phyloP scores from a whole-genome alignment of 768 basidiomycete genomes.

The Phaeotremella skinneri region DNA sequence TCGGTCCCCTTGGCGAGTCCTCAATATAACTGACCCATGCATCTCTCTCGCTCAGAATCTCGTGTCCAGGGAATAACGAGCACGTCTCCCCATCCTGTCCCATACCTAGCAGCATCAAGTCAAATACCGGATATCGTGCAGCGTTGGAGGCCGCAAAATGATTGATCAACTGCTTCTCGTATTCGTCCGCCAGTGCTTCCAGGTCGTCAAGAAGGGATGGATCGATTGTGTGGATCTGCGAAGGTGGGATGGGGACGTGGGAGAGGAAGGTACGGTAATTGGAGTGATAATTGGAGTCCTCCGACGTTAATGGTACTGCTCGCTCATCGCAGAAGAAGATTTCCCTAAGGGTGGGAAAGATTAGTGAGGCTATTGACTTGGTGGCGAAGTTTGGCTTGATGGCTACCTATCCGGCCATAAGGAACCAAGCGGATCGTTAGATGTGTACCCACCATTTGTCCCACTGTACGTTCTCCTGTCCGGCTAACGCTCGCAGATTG shows the following conservation, averaged over 20 bases:
- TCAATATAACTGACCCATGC: conserved; percentile 92
- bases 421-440: background rate
- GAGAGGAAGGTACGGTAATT: conserved; percentile 72
- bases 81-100: conserved; percentile 97
- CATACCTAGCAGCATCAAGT: conserved; percentile 93
- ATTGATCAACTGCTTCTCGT: conserved; percentile 66
- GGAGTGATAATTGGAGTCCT: conserved; percentile 86
- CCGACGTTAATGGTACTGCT: conserved; percentile 82
- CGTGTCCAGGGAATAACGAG: conserved; percentile 92
- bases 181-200: conserved; percentile 55
- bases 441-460: conserved; percentile 81
- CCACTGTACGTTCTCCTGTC: conserved; percentile 72
- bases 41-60: conserved; percentile 74
- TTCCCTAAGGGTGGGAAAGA: conserved; percentile 63
- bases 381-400: too few relatives aligned
- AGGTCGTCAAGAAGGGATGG: conserved; percentile 58
- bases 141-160: conserved; percentile 91
- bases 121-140: conserved; percentile 95
- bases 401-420: too few relatives aligned
- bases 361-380: background rate
- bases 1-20: conserved; percentile 93
- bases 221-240: conserved; percentile 84
- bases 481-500: conserved; percentile 70
- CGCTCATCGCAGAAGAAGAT: conserved; percentile 98
- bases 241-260: conserved; percentile 72